Conservation (phyloP, 805 yeast genomes). For the Candida maltosa region DNA sequence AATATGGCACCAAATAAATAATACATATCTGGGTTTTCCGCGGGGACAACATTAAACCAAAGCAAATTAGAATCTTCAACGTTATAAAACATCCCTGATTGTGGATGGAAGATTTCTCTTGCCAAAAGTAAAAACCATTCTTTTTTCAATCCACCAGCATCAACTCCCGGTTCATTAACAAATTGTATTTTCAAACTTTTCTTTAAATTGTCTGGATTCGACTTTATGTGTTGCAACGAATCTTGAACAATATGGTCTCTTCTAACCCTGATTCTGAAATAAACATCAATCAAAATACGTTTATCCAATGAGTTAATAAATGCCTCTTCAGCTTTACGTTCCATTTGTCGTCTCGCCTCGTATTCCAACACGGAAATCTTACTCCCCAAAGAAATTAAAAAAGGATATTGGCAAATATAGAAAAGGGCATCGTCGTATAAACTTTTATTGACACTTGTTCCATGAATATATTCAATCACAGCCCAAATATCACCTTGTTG, state of each 20-base stretch:
- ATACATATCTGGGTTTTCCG: conserved; percentile 51
- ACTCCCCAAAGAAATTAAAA: conserved; percentile 74
- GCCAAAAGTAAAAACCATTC: conserved; percentile 88
- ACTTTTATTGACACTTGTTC: conserved; percentile 24
- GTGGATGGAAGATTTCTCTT: conserved; percentile 65
- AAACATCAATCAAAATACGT: conserved; percentile 59
- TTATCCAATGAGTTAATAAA: conserved; percentile 71
- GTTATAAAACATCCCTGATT: conserved; percentile 61
- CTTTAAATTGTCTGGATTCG: conserved; percentile 57
- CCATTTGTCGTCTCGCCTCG: conserved; percentile 81
- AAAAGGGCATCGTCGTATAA: conserved; percentile 26
- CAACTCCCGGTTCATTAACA: conserved; percentile 86
- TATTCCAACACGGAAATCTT: conserved; percentile 79
- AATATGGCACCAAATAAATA: conserved; percentile 80
- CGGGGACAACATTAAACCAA: conserved; percentile 67
- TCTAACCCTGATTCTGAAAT: conserved; percentile 65
- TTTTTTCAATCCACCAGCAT: conserved; percentile 90
- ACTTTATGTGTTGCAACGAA: conserved; percentile 62
- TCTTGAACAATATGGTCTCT: conserved; percentile 68
- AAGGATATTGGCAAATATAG: conserved; percentile 83
- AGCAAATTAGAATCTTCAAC: conserved; percentile 66
- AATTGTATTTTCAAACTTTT: conserved; percentile 79
- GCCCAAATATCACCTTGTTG: conserved; percentile 31
- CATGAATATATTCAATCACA: conserved; percentile 48
- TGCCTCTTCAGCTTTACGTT: conserved; percentile 83